Percentiles rank a stretch among this genome's conserved stretches.
These are phyloP conservation scores for Megacollybia marginata DNA, from an alignment of 768 basidiomycete species.

Conservation along the genomic window DNA sequence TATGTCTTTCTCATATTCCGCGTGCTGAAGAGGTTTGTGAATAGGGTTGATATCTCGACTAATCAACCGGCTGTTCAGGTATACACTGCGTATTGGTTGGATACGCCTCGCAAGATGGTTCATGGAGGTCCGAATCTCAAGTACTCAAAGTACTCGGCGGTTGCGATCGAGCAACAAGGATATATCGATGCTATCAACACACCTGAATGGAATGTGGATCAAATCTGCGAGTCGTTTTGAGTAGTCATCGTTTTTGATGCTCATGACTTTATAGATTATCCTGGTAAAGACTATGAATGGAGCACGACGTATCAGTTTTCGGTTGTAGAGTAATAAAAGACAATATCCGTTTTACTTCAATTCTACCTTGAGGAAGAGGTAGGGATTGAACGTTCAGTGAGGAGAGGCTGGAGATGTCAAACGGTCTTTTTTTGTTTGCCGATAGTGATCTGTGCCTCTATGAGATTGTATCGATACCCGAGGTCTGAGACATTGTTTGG, in stretches of 20 bases:
- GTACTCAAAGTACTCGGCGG: conserved; percentile 34
- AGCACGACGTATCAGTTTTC: conserved; percentile 42
- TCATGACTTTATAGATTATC: conserved; percentile 5
- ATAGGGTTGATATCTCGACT: conserved; percentile 40
- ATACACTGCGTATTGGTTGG: conserved; percentile 38
- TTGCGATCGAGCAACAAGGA: conserved; percentile 48
- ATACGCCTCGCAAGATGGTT: conserved; percentile 36
- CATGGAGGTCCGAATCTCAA: conserved; percentile 39
- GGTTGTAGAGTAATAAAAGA: no score
- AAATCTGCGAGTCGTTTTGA: conserved; percentile 34
- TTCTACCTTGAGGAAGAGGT: no score
- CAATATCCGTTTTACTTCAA: no score
- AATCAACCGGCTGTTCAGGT: conserved; percentile 46
- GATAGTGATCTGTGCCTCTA: no score
- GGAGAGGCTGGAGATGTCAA: no score
- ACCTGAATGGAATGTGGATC: conserved; percentile 45
- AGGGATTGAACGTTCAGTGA: no score
- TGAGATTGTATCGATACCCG: no score
- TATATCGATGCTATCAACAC: conserved; percentile 50
- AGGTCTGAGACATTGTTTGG: no score
- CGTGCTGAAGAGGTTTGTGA: background rate
- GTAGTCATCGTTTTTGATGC: background rate
- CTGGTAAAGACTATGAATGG: conserved; percentile 37
- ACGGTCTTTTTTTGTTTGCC: no score
- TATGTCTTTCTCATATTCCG: background rate